Percentiles rank a stretch among this genome's conserved stretches.
Evolutionary conservation across 257 asterid species (phyloP).

Genomic region (Scutellaria baicalensis): DNA sequence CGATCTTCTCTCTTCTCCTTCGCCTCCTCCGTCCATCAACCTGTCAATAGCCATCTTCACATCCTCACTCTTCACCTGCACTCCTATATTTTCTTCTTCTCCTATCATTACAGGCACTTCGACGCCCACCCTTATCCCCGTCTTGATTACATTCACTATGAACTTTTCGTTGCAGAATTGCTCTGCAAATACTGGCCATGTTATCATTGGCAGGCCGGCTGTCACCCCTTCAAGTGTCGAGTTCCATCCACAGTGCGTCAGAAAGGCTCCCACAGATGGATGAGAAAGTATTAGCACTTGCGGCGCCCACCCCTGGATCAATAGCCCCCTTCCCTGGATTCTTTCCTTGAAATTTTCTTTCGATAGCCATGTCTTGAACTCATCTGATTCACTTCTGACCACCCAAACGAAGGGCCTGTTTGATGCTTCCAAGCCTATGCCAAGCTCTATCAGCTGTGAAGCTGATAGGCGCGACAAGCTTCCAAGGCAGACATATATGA

Average conservation of each 20-base stretch:
- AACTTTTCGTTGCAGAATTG: conserved; percentile 51
- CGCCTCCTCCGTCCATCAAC: conserved; percentile 30
- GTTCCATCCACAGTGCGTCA: conserved; percentile 64
- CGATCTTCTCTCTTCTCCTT: conserved; percentile 28
- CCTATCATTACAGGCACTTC: conserved; percentile 27
- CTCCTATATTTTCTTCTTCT: conserved; percentile 26
- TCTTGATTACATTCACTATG: conserved; percentile 26
- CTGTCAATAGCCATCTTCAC: not conserved
- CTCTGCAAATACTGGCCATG: conserved; percentile 47
- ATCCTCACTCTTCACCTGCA: conserved; percentile 8
- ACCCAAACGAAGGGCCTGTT: conserved; percentile 43
- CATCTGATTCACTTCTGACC: conserved; percentile 20
- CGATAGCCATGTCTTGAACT: conserved; percentile 26
- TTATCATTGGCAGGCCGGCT: conserved; percentile 40
- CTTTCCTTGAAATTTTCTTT: conserved; percentile 40
- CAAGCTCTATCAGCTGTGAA: conserved; percentile 39
- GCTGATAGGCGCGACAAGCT: conserved; percentile 27
- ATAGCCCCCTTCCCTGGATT: conserved; percentile 16
- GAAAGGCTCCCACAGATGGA: conserved; percentile 40
- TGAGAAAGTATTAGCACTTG: conserved; percentile 51
- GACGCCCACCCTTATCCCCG: conserved; percentile 33
- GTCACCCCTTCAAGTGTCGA: conserved; percentile 42
- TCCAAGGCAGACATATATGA: conserved; percentile 40
- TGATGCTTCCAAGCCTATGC: conserved; percentile 36
- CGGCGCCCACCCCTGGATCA: conserved; percentile 56